Evolutionary conservation across 108 stramenopile genomes (phyloP).

Genomic region (Fragilaria crotonensis): DNA sequence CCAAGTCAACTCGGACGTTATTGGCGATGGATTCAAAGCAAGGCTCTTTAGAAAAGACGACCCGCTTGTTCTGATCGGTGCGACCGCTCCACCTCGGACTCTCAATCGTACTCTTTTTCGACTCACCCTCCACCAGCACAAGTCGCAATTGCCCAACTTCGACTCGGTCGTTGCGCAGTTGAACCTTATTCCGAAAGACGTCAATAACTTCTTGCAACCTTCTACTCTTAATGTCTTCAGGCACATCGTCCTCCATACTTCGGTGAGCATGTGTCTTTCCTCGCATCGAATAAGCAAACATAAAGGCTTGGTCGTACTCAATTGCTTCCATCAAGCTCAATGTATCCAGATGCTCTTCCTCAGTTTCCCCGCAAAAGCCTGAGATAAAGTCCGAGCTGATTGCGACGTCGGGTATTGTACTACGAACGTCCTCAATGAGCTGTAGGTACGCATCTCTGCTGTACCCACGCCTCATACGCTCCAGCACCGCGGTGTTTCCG

Average conservation of each 20-base stretch:
- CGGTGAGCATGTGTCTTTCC: conserved; percentile 92
- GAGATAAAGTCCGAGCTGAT: conserved; percentile 94
- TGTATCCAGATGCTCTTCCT: conserved; percentile 91
- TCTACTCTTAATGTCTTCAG: conserved; percentile 75
- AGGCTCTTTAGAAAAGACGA: conserved; percentile 40
- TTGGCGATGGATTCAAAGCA: neutral
- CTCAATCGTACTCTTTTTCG: conserved; percentile 44
- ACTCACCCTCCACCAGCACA: conserved; percentile 77
- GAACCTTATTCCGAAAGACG: conserved; percentile 56
- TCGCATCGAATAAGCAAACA: conserved; percentile 96
- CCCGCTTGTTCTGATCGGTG: conserved; percentile 79
- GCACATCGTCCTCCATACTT: conserved; percentile 91
- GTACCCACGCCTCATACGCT: conserved; percentile 94
- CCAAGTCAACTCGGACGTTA: conserved; percentile 20
- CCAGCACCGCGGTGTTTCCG: conserved; percentile 82
- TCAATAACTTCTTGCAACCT: conserved; percentile 84
- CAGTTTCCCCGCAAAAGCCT: conserved; percentile 98
- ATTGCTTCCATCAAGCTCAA: conserved; percentile 82
- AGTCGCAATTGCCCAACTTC: conserved; percentile 69
- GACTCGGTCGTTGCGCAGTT: conserved; percentile 53
- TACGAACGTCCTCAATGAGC: conserved; percentile 66
- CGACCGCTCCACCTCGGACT: conserved; percentile 48
- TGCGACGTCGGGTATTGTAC: conserved; percentile 82
- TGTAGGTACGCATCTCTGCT: conserved; percentile 90
- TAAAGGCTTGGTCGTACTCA: conserved; percentile 91